Base-by-base conservation (phyloP, 805 yeast genomes). In the Debaryomyces prosopidis region DNA sequence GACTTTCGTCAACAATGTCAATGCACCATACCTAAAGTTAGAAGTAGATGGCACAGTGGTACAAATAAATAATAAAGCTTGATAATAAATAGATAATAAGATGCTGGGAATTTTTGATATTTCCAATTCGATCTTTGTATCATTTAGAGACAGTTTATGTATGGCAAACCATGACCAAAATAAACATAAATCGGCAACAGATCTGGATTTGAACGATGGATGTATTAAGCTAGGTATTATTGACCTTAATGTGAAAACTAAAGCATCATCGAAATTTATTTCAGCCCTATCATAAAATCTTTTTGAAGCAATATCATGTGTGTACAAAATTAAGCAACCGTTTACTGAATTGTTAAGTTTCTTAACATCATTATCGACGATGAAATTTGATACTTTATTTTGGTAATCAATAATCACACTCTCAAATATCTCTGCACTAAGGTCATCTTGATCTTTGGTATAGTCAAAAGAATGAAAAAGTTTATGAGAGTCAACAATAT, bases 1-100 rank as follows among this genome's bases (percentile, higher is more conserved):
- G 1, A 88, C 57, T 52, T 82, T 82, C 1, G 87, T 81, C 30
- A 89, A 63, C 36, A 88, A 67, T 0, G 91, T 83, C 54, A 82
- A 79, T 9, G 76, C 69, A 26, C 80, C 68, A 39, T 61, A 58
- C 32, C 71, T 62, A 30, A 75, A 69, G 44, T 68, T 62, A 1
- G 65, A 54, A 28, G 67, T 57, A 4, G 60, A 54, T 4, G 44
- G 33, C 41, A 41, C 46, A 12, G 52, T 34, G n/a, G 52, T 44
- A 28, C 52, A 44, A 12, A 50, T 48, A 45, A 50, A 62, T 33
- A 69, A 56, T 41, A 73, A 50, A 27, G 54, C 43, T 41, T 66
- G 75, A 50, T 52, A 66, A 49, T 65, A 71, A 1, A 62, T 49
- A 28, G 51, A 60, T 38, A 72, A 53, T 19, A 67, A 47, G 2